Evolutionary conservation across 768 basidiomycete genomes (phyloP).

Genomic region (Boletales sp.): DNA sequence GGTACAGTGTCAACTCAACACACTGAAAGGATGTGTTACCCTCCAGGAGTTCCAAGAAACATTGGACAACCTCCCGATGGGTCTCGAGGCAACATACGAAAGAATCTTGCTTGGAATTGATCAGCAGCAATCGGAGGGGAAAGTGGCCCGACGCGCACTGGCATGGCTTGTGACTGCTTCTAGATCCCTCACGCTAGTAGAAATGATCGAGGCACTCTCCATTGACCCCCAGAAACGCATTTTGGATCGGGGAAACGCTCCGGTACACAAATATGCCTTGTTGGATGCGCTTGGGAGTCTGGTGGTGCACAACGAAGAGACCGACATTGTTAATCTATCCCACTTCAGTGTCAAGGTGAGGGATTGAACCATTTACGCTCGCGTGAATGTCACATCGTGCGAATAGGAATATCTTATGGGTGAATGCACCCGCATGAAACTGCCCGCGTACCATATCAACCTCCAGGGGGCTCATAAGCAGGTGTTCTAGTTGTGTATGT

Average conservation of each 20-base stretch:
- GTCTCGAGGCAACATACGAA: conserved; percentile 3
- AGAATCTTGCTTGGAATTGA: background rate
- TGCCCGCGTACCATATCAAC: background rate
- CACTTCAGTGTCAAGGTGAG: conserved; percentile 1
- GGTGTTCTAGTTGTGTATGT: background rate
- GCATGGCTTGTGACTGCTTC: conserved; percentile 1
- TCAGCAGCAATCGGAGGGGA: background rate
- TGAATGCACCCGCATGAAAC: background rate
- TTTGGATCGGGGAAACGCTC: background rate
- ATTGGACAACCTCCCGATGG: background rate
- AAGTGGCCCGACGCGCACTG: background rate
- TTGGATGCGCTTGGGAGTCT: background rate
- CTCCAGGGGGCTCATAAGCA: background rate
- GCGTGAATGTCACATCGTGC: too few relatives aligned
- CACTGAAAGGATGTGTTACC: background rate
- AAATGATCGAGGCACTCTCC: conserved; percentile 2
- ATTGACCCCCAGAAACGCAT: background rate
- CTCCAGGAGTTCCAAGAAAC: background rate
- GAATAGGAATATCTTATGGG: background rate
- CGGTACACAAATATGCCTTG: background rate
- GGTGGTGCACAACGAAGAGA: background rate
- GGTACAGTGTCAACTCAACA: conserved; percentile 1
- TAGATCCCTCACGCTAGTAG: background rate
- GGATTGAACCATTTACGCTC: background rate
- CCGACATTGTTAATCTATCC: background rate